Percentiles rank a stretch among this genome's conserved stretches.
Conservation (phyloP, 176 grass and related monocot genomes). For the Aegilops longissima region DNA sequence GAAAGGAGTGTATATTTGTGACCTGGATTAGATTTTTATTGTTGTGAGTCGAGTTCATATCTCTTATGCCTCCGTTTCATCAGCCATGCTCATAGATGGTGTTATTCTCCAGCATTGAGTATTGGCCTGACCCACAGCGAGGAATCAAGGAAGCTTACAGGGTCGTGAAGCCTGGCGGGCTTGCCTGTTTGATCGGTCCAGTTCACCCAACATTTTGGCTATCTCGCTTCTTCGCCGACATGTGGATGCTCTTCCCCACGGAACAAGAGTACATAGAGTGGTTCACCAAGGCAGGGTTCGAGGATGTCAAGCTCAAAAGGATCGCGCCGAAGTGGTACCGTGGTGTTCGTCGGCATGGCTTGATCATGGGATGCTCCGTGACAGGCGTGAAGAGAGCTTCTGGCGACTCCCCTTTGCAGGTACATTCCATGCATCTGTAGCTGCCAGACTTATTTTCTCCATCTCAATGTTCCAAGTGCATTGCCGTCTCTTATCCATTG, state of each 20-base stretch:
- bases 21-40: neutral
- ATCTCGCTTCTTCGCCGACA: conserved; percentile 58
- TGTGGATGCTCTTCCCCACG: conserved; percentile 82
- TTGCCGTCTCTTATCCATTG: neutral
- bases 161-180: conserved; percentile 57
- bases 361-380: conserved; percentile 82
- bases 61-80: neutral
- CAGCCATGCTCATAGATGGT: neutral
- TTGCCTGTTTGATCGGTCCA: conserved; percentile 57
- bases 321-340: conserved; percentile 72
- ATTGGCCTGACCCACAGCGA: conserved; percentile 68
- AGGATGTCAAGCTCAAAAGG: conserved; percentile 60
- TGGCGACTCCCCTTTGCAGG: conserved; percentile 65
- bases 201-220: conserved; percentile 71
- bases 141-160: conserved; percentile 75
- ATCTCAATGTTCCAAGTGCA: neutral
- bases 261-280: conserved; percentile 74
- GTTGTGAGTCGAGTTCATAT: neutral
- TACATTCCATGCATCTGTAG: neutral
- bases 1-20: neutral
- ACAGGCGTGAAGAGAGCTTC: conserved; percentile 50
- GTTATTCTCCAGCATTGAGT: conserved; percentile 57
- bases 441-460: neutral
- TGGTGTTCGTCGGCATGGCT: conserved; percentile 59
- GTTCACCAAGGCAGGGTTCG: conserved; percentile 72